Percentiles rank a stretch among this genome's conserved stretches.
phyloP scores from a whole-genome alignment of 2,329 filamentous ascomycete species.

The Aaosphaeria pasadenensis region DNA sequence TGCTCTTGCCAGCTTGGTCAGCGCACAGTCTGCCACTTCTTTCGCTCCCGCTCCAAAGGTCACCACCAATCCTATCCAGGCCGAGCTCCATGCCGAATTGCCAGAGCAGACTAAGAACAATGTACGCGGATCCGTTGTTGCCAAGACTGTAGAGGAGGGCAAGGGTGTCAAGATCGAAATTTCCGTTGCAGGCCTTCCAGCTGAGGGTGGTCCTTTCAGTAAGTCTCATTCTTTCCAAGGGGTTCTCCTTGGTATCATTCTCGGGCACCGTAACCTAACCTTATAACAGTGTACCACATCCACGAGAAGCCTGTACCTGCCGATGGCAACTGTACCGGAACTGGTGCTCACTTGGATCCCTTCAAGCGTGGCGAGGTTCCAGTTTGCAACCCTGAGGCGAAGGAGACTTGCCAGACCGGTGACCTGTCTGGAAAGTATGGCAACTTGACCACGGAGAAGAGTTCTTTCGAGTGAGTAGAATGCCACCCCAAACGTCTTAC shows the following conservation, averaged over 20 bases:
- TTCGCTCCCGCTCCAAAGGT: conserved; percentile 32
- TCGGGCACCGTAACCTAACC: background rate
- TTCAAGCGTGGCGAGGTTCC: conserved; percentile 40
- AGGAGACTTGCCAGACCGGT: conserved; percentile 43
- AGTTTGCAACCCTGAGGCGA: conserved; percentile 34
- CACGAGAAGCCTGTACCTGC: conserved; percentile 41
- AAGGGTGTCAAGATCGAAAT: conserved; percentile 41
- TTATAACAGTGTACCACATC: conserved; percentile 43
- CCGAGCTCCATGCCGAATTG: conserved; percentile 38
- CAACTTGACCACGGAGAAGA: conserved; percentile 21
- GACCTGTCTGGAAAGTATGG: conserved; percentile 47
- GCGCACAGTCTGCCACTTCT: conserved; percentile 23
- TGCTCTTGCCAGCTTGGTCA: conserved; percentile 25
- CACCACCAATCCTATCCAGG: conserved; percentile 38
- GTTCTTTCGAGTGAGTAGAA: background rate
- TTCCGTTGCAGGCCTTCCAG: conserved; percentile 40
- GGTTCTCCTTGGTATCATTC: background rate
- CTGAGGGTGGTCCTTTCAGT: conserved; percentile 44
- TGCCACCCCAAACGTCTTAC: background rate
- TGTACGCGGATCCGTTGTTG: conserved; percentile 35
- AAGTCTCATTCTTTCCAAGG: conserved; percentile 9
- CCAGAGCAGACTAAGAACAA: conserved; percentile 27
- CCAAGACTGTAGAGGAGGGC: conserved; percentile 30
- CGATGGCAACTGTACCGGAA: conserved; percentile 43
- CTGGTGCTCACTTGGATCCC: conserved; percentile 43